phyloP scores from a whole-genome alignment of 2,329 filamentous ascomycete genomes.

The Dactylellina haptotyla region DNA sequence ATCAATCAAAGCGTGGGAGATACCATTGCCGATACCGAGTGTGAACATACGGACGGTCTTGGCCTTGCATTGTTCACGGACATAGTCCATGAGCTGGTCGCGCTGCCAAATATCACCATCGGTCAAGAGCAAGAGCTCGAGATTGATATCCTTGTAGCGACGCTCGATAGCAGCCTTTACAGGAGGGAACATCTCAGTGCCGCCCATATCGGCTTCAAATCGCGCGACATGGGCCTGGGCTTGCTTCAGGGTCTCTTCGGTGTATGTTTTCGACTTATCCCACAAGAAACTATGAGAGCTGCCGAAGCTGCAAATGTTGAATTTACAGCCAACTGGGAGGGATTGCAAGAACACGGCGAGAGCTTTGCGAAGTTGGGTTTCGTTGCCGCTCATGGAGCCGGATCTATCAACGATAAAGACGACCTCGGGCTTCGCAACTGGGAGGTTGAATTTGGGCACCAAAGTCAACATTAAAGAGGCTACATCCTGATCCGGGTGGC shows the following conservation, averaged over 20 bases:
- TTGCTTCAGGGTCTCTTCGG: constrained; percentile 62
- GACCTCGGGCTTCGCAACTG: constrained; percentile 69
- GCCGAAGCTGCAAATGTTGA: constrained; percentile 78
- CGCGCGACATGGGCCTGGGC: constrained; percentile 63
- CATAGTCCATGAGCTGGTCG: constrained; percentile 63
- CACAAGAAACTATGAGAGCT: constrained; percentile 64
- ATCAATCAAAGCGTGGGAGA: constrained; percentile 68
- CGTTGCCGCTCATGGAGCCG: constrained; percentile 71
- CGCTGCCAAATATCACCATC: constrained; percentile 69
- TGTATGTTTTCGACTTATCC: constrained; percentile 65
- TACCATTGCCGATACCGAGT: constrained; percentile 67
- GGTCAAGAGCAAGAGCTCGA: constrained; percentile 69
- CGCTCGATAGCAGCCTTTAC: constrained; percentile 60
- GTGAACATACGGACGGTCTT: constrained; percentile 66
- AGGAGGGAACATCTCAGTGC: constrained; percentile 67
- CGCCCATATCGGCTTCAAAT: constrained; percentile 66
- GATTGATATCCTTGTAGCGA: constrained; percentile 61
- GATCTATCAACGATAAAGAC: constrained; percentile 79
- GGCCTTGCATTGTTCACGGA: constrained; percentile 61
- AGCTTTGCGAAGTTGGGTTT: constrained; percentile 67
- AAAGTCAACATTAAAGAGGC: constrained; percentile 76
- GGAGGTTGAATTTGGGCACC: constrained; percentile 75
- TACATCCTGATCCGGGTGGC: constrained; percentile 71
- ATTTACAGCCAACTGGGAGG: constrained; percentile 71
- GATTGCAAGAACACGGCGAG: constrained; percentile 74